Base-by-base conservation (phyloP, 768 basidiomycete genomes). In the Tylopilus subfusipes region DNA sequence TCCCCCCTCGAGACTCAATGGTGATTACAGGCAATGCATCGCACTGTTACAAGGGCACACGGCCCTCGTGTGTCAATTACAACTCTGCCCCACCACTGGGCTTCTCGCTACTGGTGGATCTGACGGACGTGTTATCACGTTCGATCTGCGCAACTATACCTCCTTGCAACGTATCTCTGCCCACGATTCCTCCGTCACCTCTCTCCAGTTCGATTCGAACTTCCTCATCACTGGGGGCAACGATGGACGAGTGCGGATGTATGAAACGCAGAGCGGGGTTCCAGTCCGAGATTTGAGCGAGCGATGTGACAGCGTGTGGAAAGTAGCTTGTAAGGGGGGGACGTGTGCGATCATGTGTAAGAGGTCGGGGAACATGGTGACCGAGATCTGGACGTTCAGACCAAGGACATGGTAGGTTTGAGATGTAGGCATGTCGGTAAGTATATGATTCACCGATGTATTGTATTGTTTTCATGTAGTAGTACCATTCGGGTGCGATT, bases 21-120 rank as follows among this genome's bases (percentile, higher is more conserved):
- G 5, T 12, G 21, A 31, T 55, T 25, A 11, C 68, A 94, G 92
- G 8, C 75, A 84, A 52, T 96, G 93, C 65, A 64, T 86, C 11
- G 94, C 93, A 2, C 80, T 94, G 18, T 78, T 98, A 0, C 89
- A 92, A 72, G 93, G 90, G 4, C 95, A 98, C 71, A 93, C 91
- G 0, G 86, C 90, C 1, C 86, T 98, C 50, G 92, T 98, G 29
- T 95, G 93, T 60, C 90, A 94, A 65, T 76, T 98, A 10, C 91
- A 93, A 64, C 81, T 95, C 43, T 83, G 82, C 9, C 81, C 83
- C 25, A 76, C 71, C 16, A 55, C 66, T 7, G 70, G 63, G 42
- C 71, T 84, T 42, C 84, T 94, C 54, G 84, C 85, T 27, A 93
- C 93, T 0, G 92, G 90, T 49, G 89, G 88, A 6, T 91, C 93